Evolutionary conservation across 208 protist species (phyloP).

Genomic region (Trypanosoma boissoni): DNA sequence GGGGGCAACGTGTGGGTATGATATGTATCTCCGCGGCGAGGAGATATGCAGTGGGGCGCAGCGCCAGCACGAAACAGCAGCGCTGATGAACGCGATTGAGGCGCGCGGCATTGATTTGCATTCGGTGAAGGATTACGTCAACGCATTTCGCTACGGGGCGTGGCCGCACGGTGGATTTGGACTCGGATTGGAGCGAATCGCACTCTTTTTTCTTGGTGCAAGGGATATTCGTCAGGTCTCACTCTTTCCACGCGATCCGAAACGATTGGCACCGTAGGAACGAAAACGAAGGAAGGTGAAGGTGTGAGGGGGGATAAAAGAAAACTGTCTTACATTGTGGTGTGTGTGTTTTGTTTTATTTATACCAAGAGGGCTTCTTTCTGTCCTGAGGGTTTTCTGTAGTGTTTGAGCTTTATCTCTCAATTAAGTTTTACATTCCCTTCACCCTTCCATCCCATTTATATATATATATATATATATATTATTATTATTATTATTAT

Average conservation of each 20-base stretch:
- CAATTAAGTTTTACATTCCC: constrained; percentile 11
- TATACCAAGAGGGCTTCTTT: too few species aligned
- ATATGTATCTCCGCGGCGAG: constrained; percentile 99
- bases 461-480: too few species aligned
- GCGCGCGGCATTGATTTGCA: constrained; percentile 34
- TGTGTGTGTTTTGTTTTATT: constrained; percentile 17
- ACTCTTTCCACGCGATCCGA: constrained; percentile 98
- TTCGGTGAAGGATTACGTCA: constrained; percentile 93
- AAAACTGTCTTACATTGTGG: not conserved
- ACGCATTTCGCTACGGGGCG: constrained; percentile 96
- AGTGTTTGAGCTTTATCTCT: not conserved
- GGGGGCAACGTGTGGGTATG: constrained; percentile 87
- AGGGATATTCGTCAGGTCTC: constrained; percentile 96
- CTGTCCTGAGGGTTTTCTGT: not conserved
- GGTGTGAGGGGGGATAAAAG: not conserved
- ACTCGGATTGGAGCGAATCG: constrained; percentile 97
- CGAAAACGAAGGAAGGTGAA: not conserved
- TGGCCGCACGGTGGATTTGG: constrained; percentile 98
- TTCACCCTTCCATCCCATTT: too few species aligned
- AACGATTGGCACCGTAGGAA: constrained; percentile 92
- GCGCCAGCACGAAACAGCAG: constrained; percentile 93
- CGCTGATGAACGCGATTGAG: constrained; percentile 77
- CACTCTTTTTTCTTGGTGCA: constrained; percentile 96
- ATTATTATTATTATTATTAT: too few species aligned
- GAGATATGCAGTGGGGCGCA: constrained; percentile 99